Evolutionary conservation across 257 asterid genomes (phyloP), one percentile per base, ranked within the genome.

Genomic region (Solanum chmielewskii): DNA sequence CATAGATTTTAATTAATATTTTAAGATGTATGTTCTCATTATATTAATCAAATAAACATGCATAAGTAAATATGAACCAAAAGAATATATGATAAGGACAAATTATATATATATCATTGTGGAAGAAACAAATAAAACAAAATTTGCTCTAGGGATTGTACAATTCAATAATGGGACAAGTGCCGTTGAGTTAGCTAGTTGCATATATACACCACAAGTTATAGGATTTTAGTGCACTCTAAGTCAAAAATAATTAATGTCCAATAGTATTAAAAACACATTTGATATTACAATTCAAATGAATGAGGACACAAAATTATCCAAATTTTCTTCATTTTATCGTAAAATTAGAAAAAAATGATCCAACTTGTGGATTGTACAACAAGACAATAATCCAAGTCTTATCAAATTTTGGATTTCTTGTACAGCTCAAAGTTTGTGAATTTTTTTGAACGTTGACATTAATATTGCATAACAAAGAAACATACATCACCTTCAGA

Each of bases 1-100:
- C 3, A 23, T 62, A 7, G 2, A 18, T 0, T 56, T 56, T 3
- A 56, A 7, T 0, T 2, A 56, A 3, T 18, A 35, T 35, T 35
- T 33, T 33, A 33, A 33, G 35, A 33, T 3, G 5, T 33, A 33
- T 33, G 35, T 33, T 33, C 35, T 33, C 35, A 33, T 33, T 5
- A 33, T 33, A 33, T 33, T 33, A 33, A 56, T 18, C 11, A 56
- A 56, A 52, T 18, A 16, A 23, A 18, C 64, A 7, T 0, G 7
- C 7, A 7, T 25, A 18, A 7, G 66, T 20, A 59, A 7, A 59
- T 59, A 8, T 59, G 25, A 20, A 59, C 25, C 12, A 4, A 59
- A 59, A 20, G 66, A 59, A 25, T 59, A 59, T 20, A 59, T 20
- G 66, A 7, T 20, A 59, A 59, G 12, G n/a, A 70, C 13, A 70